Evolutionary conservation across 768 basidiomycete species (phyloP).

Genomic region (Boletus rufocinnamomeus): DNA sequence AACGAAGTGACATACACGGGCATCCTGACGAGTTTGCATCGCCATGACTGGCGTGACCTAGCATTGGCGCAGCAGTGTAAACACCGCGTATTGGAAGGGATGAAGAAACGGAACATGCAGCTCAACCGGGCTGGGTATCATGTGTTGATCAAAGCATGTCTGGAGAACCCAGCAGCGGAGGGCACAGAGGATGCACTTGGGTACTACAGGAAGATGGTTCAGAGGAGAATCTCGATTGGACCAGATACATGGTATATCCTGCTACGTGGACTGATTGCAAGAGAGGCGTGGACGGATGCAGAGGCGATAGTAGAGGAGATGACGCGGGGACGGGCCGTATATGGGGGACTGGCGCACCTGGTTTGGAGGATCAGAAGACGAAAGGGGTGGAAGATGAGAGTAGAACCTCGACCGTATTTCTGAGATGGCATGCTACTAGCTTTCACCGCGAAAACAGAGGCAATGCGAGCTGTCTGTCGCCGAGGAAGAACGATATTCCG

Average conservation of each 20-base stretch:
- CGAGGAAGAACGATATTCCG: conserved; percentile 65
- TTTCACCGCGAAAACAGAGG: conserved; percentile 24
- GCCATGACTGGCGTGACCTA: conserved; percentile 51
- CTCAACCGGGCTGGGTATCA: conserved; percentile 74
- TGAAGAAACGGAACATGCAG: conserved; percentile 55
- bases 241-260: conserved; percentile 79
- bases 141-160: conserved; percentile 67
- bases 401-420: conserved; percentile 33
- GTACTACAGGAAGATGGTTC: conserved; percentile 64
- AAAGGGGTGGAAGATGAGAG: conserved; percentile 32
- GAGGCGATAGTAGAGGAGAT: conserved; percentile 64
- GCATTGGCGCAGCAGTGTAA: conserved; percentile 48
- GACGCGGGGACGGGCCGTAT: conserved; percentile 47
- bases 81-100: conserved; percentile 53
- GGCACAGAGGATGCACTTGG: conserved; percentile 57
- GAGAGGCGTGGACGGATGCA: conserved; percentile 62
- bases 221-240: conserved; percentile 46
- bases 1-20: conserved; percentile 86
- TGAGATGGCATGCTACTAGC: conserved; percentile 12
- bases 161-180: conserved; percentile 51
- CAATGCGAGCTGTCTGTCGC: conserved; percentile 24
- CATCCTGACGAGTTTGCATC: conserved; percentile 71
- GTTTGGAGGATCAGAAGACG: conserved; percentile 50
- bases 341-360: conserved; percentile 48
- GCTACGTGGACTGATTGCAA: conserved; percentile 59